Conservation (phyloP, 1,284 basidiomycete species). For the Athelia sp. region DNA sequence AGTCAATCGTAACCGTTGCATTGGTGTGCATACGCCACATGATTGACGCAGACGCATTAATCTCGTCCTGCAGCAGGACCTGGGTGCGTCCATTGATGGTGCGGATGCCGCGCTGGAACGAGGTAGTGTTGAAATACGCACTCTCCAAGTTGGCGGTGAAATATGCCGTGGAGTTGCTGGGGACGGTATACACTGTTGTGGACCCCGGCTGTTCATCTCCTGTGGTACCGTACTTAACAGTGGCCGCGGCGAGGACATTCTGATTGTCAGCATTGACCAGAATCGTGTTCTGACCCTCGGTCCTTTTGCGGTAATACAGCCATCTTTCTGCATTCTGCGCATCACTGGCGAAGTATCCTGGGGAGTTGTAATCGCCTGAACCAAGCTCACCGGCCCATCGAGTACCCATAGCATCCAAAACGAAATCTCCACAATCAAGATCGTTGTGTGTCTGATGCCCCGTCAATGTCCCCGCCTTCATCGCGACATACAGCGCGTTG, state of each 20-base stretch:
- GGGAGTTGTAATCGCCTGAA: constrained; percentile 76
- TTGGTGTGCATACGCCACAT: constrained; percentile 98
- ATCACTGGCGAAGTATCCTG: constrained; percentile 50
- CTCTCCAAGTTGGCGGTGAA: constrained; percentile 78
- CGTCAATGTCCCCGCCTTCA: constrained; percentile 79
- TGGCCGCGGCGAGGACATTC: constrained; percentile 50
- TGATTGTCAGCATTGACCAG: constrained; percentile 60
- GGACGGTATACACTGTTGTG: constrained; percentile 63
- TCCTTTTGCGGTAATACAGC: constrained; percentile 72
- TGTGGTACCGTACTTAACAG: constrained; percentile 39
- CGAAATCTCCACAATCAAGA: constrained; percentile 91
- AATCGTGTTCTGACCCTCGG: constrained; percentile 75
- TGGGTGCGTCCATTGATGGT: constrained; percentile 85
- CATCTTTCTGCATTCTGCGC: constrained; percentile 47
- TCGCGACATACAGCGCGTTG: constrained; percentile 78
- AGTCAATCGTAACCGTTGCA: constrained; percentile 48
- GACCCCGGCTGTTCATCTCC: constrained; percentile 61
- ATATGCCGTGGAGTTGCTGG: constrained; percentile 74
- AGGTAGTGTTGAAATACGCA: constrained; percentile 72
- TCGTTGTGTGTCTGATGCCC: constrained; percentile 92
- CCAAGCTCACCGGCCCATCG: constrained; percentile 97
- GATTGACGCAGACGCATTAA: constrained; percentile 52
- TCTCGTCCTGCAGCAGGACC: constrained; percentile 89
- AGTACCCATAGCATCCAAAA: constrained; percentile 90
- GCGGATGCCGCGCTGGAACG: constrained; percentile 84